phyloP scores from a whole-genome alignment of 108 stramenopile species.

The Fragilariopsis cylindrus region DNA sequence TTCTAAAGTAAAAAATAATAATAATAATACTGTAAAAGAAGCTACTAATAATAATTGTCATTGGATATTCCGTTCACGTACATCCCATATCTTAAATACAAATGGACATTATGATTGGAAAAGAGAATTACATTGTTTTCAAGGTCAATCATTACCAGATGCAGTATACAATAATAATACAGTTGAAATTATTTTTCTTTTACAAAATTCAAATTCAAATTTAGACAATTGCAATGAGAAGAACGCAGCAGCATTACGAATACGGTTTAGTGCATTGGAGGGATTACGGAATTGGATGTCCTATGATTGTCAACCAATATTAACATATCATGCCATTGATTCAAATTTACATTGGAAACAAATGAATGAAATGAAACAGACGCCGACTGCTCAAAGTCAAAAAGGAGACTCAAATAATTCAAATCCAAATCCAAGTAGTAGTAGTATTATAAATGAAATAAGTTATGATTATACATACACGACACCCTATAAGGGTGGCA shows the following conservation, averaged over 20 bases:
- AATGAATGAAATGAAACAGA: not conserved
- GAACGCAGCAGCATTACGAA: not conserved
- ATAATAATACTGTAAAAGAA: no score
- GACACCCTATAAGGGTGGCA: slow-evolving; percentile 7
- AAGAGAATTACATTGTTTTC: not conserved
- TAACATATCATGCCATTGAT: not conserved
- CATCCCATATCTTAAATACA: slow-evolving; percentile 1
- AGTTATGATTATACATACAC: slow-evolving; percentile 9
- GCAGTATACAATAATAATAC: not conserved
- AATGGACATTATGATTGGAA: slow-evolving; percentile 12
- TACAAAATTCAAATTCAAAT: not conserved
- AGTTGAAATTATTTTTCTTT: slow-evolving; percentile 1
- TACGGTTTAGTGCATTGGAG: slow-evolving; percentile 1
- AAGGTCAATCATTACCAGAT: not conserved
- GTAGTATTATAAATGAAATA: not conserved
- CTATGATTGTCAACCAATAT: not conserved
- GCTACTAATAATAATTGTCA: no score
- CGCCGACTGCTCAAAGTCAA: not conserved
- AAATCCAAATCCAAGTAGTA: not conserved
- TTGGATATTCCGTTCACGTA: not conserved
- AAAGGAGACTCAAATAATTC: no score
- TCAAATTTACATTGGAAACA: not conserved
- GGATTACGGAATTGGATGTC: slow-evolving; percentile 10
- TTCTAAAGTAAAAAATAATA: no score
- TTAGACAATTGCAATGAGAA: not conserved